A percentile compares a stretch with the other conserved stretches of the same genome.
These are phyloP conservation scores for Carpinus viminea DNA, from an alignment of 306 rosid genomes.

Conservation along the genomic window DNA sequence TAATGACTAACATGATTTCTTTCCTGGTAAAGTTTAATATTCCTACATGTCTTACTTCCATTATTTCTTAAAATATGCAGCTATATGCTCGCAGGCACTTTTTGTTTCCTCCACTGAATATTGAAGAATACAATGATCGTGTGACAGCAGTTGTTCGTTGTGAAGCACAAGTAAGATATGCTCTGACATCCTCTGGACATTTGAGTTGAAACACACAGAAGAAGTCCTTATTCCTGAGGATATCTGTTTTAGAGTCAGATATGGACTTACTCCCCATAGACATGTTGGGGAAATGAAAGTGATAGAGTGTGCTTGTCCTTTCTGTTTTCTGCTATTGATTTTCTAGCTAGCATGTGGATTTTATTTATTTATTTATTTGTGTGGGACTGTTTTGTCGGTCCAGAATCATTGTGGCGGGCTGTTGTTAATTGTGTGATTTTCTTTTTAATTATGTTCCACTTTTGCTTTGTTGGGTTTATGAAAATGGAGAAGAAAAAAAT, in stretches of 20 bases:
- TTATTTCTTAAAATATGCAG: constrained; percentile 53
- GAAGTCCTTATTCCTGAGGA: not conserved
- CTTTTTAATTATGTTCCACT: not conserved
- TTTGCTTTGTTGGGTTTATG: not conserved
- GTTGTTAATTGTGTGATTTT: not conserved
- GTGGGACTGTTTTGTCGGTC: not conserved
- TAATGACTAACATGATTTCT: not conserved
- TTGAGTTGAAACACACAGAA: constrained; percentile 9
- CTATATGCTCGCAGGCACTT: constrained; percentile 95
- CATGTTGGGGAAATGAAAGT: not conserved
- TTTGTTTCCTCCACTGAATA: constrained; percentile 78
- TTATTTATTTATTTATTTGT: not conserved
- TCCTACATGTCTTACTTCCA: constrained; percentile 20
- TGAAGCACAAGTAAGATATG: constrained; percentile 78
- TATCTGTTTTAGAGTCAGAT: not conserved
- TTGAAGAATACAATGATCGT: constrained; percentile 81
- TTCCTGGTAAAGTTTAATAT: constrained; percentile 6
- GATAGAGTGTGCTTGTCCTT: not conserved
- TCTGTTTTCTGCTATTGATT: not conserved
- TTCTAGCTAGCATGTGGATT: not conserved
- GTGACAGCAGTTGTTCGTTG: constrained; percentile 93
- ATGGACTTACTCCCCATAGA: not conserved
- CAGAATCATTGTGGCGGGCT: not conserved
- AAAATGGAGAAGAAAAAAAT: not conserved
- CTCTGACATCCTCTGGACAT: constrained; percentile 4